Evolutionary conservation across 2,329 filamentous ascomycete genomes (phyloP).

Genomic region (Arthrobotrys megalospora): DNA sequence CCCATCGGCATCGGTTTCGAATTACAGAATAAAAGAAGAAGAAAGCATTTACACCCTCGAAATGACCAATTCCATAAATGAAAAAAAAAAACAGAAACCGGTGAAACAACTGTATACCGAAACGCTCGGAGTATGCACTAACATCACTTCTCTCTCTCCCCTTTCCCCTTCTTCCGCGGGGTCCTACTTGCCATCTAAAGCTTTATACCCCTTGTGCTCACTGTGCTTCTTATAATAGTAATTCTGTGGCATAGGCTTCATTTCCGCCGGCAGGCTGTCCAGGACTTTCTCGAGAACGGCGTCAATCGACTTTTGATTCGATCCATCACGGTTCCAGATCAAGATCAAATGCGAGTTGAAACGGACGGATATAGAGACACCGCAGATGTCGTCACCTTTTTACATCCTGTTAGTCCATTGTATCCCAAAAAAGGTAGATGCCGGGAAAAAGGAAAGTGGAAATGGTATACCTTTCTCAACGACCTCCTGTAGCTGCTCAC

Average conservation of each 20-base stretch:
- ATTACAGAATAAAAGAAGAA: not conserved
- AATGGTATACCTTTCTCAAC: slow-evolving; percentile 76
- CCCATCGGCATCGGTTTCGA: not conserved
- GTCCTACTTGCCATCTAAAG: slow-evolving; percentile 29
- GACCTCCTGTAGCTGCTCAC: slow-evolving; percentile 82
- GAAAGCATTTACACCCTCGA: slow-evolving; percentile 7
- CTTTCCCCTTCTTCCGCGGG: not conserved
- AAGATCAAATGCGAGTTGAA: slow-evolving; percentile 91
- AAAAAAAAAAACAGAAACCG: slow-evolving; percentile 10
- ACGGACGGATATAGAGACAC: slow-evolving; percentile 86
- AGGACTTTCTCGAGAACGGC: slow-evolving; percentile 81
- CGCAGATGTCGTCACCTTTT: slow-evolving; percentile 84
- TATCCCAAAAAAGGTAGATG: slow-evolving; percentile 3
- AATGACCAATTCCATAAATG: slow-evolving; percentile 9
- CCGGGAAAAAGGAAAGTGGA: not conserved
- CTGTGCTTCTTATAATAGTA: slow-evolving; percentile 88
- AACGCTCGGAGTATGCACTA: slow-evolving; percentile 10
- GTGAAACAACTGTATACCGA: slow-evolving; percentile 2
- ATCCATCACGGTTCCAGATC: slow-evolving; percentile 92
- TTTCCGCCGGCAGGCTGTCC: slow-evolving; percentile 79
- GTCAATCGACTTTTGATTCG: slow-evolving; percentile 83
- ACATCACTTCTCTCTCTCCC: not conserved
- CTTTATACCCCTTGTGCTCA: slow-evolving; percentile 86
- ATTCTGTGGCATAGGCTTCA: slow-evolving; percentile 76
- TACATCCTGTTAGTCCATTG: not conserved